Base-by-base conservation (phyloP, 2,329 filamentous ascomycete genomes). In the Cladorrhinum sp. region DNA sequence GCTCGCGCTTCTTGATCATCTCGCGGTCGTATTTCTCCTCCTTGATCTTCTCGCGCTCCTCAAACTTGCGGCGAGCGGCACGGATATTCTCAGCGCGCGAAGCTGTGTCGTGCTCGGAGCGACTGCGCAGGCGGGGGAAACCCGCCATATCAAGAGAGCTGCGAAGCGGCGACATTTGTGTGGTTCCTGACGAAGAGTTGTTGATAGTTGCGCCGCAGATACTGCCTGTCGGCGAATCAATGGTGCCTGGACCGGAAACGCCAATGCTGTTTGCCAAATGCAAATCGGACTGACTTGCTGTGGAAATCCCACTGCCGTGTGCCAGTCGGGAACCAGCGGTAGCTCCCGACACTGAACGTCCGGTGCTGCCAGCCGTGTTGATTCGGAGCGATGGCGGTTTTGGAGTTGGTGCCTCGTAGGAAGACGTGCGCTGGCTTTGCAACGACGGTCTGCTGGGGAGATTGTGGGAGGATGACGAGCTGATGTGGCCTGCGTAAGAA, bases 11-110 rank as follows among this genome's bases (percentile, higher is more conserved):
- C 64, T 78, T 79, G 60, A 82, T 78, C 74, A 85, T 79, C 65
- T 86, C 82, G 12, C 81, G 80, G 16, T 81, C 84, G 53, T 84
- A 83, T 68, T 86, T 87, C 69, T 86, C 85, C 36, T 86, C 81
- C 73, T 88, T 87, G 57, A 76, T 76, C 16, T 78, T 78, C 71
- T 88, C 84, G 69, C 82, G 84, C 69, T 85, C 81, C 68, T 86
- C 80, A 63, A 87, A 88, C 68, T 83, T 85, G 66, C 83, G 82
- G 57, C 85, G 84, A 3, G 84, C 85, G 67, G 82, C 81, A 50
- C 82, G 80, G 32, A 88, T 81, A 48, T 84, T 81, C 62, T 86
- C 83, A 55, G 80, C 76, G 25, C 82, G 81, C 1, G 77, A 77
- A 12, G 75, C 78, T 5, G 81, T 79, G 68, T 86, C 83, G 16